Percentiles rank a stretch among this genome's conserved stretches.
phyloP scores from a whole-genome alignment of 2,329 filamentous ascomycete species.

The Sporothrix humicola region DNA sequence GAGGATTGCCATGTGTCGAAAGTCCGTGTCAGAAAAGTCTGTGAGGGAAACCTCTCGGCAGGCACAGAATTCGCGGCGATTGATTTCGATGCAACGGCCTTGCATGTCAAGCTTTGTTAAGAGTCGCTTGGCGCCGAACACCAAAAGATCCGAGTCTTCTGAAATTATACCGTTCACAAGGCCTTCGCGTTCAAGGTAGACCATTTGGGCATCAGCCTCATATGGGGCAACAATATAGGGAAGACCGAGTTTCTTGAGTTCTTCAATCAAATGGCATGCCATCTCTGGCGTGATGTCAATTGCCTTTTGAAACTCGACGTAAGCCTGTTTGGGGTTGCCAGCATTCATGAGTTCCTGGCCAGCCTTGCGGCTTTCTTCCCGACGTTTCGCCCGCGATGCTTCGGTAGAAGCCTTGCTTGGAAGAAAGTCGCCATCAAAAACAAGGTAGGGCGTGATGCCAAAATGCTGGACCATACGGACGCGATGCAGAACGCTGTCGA shows the following conservation, averaged over 20 bases:
- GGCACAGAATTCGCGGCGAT: constrained; percentile 83
- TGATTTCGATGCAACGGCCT: constrained; percentile 90
- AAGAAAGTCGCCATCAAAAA: constrained; percentile 94
- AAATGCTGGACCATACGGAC: constrained; percentile 95
- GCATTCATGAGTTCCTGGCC: constrained; percentile 81
- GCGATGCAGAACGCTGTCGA: constrained; percentile 87
- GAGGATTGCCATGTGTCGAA: constrained; percentile 93
- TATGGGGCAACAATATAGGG: constrained; percentile 95
- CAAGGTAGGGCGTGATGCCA: constrained; percentile 89
- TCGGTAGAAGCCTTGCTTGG: constrained; percentile 94
- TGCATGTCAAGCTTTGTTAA: constrained; percentile 95
- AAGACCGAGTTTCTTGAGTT: constrained; percentile 79
- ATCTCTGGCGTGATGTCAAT: constrained; percentile 96
- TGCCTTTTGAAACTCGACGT: constrained; percentile 88
- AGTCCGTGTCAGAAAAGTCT: constrained; percentile 90
- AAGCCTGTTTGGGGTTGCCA: constrained; percentile 79
- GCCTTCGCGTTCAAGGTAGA: constrained; percentile 87
- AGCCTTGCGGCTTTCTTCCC: constrained; percentile 75
- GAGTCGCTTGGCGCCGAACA: constrained; percentile 89
- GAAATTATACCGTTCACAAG: constrained; percentile 87
- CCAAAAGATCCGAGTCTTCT: constrained; percentile 93
- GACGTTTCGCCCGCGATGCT: constrained; percentile 71
- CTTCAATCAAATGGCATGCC: constrained; percentile 89
- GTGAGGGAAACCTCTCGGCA: constrained; percentile 87
- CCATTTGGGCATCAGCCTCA: constrained; percentile 95